These are phyloP conservation scores for Inonotus obliquus DNA, from an alignment of 1,284 basidiomycete genomes.

Conservation along the genomic window DNA sequence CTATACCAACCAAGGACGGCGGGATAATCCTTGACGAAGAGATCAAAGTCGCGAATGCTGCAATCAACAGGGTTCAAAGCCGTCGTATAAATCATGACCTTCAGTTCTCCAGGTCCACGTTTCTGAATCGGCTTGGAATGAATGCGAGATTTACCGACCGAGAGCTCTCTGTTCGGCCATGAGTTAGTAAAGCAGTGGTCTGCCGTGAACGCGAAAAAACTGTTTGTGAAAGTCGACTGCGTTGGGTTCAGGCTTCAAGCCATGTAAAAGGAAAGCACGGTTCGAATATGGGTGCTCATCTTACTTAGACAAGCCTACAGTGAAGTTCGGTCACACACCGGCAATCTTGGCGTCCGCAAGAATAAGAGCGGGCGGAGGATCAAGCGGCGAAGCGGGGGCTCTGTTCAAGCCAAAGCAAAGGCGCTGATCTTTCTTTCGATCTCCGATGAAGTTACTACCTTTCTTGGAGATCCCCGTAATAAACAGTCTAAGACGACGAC, in stretches of 20 bases:
- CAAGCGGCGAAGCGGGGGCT: too few species aligned
- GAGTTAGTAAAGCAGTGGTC: too few species aligned
- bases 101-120: slow-evolving; percentile 36
- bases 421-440: neutral
- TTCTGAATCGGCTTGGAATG: slow-evolving; percentile 22
- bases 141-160: slow-evolving; percentile 26
- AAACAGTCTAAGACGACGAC: neutral
- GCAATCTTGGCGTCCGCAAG: neutral
- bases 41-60: slow-evolving; percentile 29
- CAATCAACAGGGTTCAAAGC: slow-evolving; percentile 41
- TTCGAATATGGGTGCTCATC: too few species aligned
- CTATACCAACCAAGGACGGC: slow-evolving; percentile 52
- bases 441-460: neutral
- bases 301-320: too few species aligned
- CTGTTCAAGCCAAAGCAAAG: too few species aligned
- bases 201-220: too few species aligned
- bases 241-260: too few species aligned
- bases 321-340: too few species aligned
- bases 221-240: neutral
- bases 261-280: too few species aligned
- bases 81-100: slow-evolving; percentile 37
- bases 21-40: slow-evolving; percentile 35
- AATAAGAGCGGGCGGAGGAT: too few species aligned
- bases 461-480: neutral
- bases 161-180: slow-evolving; percentile 15